Conservation (phyloP, 1,284 basidiomycete genomes). For the Tranzscheliella williamsii region DNA sequence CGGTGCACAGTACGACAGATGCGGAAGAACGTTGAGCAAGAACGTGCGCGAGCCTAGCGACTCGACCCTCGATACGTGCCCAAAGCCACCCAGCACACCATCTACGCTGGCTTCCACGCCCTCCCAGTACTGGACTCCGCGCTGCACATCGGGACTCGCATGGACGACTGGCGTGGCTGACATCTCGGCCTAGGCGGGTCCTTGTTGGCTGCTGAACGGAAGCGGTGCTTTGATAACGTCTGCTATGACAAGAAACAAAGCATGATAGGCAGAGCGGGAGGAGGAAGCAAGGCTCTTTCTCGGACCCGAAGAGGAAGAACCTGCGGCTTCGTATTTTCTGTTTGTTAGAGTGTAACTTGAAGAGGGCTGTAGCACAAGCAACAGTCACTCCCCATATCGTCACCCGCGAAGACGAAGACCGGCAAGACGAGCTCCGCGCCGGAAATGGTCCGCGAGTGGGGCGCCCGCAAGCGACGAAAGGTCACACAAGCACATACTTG, state of each 20-base stretch:
- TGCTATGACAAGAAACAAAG: too few relatives aligned
- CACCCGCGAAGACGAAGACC: constrained; percentile 21
- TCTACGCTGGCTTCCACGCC: constrained; percentile 57
- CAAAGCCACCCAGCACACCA: constrained; percentile 57
- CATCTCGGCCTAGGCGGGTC: too few relatives aligned
- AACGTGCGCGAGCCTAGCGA: constrained; percentile 58
- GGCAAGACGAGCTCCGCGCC: constrained; percentile 21
- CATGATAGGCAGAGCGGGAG: too few relatives aligned
- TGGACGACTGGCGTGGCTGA: constrained; percentile 40
- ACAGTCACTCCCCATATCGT: too few relatives aligned
- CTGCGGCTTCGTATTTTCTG: too few relatives aligned
- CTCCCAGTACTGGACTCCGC: constrained; percentile 58
- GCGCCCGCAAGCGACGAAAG: constrained; percentile 29
- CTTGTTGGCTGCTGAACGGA: too few relatives aligned
- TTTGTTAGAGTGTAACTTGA: too few relatives aligned
- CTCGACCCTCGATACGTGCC: constrained; percentile 56
- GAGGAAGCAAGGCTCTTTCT: too few relatives aligned
- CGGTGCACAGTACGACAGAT: constrained; percentile 48
- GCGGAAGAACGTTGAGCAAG: constrained; percentile 49
- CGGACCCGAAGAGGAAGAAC: too few relatives aligned
- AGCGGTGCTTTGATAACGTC: too few relatives aligned
- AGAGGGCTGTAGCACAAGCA: too few relatives aligned
- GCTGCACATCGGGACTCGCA: constrained; percentile 53
- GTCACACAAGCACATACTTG: constrained; percentile 32
- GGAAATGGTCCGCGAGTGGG: constrained; percentile 25